Base-by-base conservation (phyloP, 179 eudicot genomes). In the Vitellaria paradoxa region DNA sequence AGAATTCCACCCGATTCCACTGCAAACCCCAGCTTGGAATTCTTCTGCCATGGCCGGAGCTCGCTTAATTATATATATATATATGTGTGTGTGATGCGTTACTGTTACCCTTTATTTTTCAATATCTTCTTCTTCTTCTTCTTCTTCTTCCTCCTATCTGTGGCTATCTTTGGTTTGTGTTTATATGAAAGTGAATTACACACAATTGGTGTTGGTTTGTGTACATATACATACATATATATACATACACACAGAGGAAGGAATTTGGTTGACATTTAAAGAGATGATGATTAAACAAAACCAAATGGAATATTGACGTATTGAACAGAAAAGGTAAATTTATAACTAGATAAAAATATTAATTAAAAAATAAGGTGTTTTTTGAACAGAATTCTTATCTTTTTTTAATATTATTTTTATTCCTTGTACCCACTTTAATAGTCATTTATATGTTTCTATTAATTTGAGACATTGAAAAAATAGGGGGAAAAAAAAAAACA, bases 211-310 rank as follows among this genome's bases (percentile, higher is more conserved):
- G 64, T 30, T 46, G 75, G 64, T 67, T 55, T 73, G 50, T 81
- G 74, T 72, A 77, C 81, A 77, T 78, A 74, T 68, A 55, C n/a
- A 30, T 30, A 30, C 2, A 0, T 2, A 30, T 30, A 30, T 30
- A 30, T 2, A 30, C 37, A 30, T 0, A 30, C 2, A 30, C 2
- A 30, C 2, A 30, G 1, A 30, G 37, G 37, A 30, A 30, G 37
- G 85, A 84, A 83, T 79, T 79, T 77, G 88, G 89, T 89, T 89
- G 93, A 89, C 93, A 85, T 88, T 89, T 86, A 49, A 55, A 72
- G 68, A 65, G 70, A 72, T 9, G 67, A 66, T 72, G 67, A 82
- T 74, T 78, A 63, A 67, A 78, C 65, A 40, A 78, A 30, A 59
- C 46, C 45, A 57, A 30, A 30, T 30, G 61, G 55, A 30, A 30